These are phyloP conservation scores for Papiliotrema flavescens DNA, from an alignment of 1,284 basidiomycete species.

Conservation along the genomic window DNA sequence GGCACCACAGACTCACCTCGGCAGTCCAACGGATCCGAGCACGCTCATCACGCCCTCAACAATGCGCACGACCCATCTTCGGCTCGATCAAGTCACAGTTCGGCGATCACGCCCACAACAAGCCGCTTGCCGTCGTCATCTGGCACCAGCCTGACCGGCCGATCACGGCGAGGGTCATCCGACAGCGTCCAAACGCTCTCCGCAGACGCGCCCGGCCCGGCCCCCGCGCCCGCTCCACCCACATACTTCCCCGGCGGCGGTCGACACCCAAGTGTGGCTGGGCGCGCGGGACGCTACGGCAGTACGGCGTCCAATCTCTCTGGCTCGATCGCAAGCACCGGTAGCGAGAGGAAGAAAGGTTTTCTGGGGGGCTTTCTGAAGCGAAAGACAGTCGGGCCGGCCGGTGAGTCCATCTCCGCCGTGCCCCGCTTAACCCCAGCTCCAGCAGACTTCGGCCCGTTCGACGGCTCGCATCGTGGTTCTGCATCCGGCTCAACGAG, in stretches of 20 bases:
- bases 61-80: background rate
- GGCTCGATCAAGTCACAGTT: background rate
- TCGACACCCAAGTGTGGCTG: background rate
- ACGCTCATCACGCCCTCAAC: background rate
- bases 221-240: background rate
- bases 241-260: constrained; percentile 8
- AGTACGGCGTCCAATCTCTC: constrained; percentile 22
- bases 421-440: constrained; percentile 1
- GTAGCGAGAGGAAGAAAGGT: constrained; percentile 37
- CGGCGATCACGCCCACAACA: background rate
- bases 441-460: constrained; percentile 16
- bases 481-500: constrained; percentile 21
- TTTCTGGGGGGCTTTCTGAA: constrained; percentile 37
- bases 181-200: constrained; percentile 30
- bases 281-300: constrained; percentile 16
- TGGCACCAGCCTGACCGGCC: background rate
- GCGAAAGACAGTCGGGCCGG: constrained; percentile 25
- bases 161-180: constrained; percentile 18
- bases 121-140: background rate
- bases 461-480: constrained; percentile 15
- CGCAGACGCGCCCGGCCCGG: background rate
- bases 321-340: constrained; percentile 7
- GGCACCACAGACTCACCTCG: background rate
- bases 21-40: background rate
- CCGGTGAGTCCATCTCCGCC: constrained; percentile 9